Conservation (phyloP, 2,329 filamentous ascomycete genomes). For the Cladophialophora exuberans region DNA sequence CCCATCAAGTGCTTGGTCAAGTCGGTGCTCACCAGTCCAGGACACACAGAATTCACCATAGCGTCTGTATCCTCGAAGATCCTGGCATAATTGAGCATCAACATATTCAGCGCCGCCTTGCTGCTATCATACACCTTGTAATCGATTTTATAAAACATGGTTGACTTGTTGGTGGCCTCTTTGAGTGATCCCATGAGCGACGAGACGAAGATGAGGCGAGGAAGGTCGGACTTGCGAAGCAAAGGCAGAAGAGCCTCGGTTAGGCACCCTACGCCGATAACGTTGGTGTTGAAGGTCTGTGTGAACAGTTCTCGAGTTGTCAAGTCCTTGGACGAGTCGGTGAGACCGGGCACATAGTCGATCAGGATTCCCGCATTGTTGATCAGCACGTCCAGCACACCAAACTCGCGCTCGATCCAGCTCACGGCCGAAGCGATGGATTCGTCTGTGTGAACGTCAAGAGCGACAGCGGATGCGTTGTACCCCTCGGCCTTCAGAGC, state of each 20-base stretch:
- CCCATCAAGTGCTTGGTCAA: constrained; percentile 5
- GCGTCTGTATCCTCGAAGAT: constrained; percentile 15
- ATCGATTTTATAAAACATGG: constrained; percentile 34
- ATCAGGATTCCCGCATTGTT: constrained; percentile 58
- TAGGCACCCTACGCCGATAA: constrained; percentile 45
- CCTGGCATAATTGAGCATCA: constrained; percentile 30
- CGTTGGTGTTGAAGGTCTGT: constrained; percentile 47
- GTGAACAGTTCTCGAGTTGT: constrained; percentile 41
- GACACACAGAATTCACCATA: constrained; percentile 20
- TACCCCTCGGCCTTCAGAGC: constrained; percentile 33
- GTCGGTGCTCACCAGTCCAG: constrained; percentile 17
- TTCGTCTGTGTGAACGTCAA: constrained; percentile 20
- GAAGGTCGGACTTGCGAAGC: constrained; percentile 36
- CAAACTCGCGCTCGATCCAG: constrained; percentile 12
- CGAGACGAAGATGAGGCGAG: constrained; percentile 46
- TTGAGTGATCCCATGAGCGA: constrained; percentile 42
- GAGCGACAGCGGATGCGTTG: constrained; percentile 30
- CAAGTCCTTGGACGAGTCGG: constrained; percentile 30
- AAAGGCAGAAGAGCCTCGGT: constrained; percentile 46
- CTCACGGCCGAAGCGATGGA: constrained; percentile 21
- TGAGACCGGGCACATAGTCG: constrained; percentile 50
- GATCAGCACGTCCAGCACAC: constrained; percentile 26
- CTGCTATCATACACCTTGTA: constrained; percentile 44
- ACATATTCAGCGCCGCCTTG: constrained; percentile 51
- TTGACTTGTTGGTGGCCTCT: constrained; percentile 36